phyloP scores from a whole-genome alignment of 306 rosid genomes.

The Quercus rubra region DNA sequence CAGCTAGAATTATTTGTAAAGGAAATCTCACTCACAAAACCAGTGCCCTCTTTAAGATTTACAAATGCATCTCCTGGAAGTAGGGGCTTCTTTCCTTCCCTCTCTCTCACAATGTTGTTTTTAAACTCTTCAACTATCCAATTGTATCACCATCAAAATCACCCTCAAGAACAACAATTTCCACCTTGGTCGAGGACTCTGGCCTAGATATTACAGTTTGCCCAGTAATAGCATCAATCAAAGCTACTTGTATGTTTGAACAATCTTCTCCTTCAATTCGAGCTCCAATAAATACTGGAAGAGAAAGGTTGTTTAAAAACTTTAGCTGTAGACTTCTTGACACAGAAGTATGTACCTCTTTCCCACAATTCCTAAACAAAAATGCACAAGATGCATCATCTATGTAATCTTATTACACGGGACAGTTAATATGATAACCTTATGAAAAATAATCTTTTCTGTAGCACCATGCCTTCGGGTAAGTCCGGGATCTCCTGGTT shows the following conservation, averaged over 20 bases:
- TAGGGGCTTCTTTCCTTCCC: constrained; percentile 93
- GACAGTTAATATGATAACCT: not conserved
- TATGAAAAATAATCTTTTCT: not conserved
- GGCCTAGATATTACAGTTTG: constrained; percentile 59
- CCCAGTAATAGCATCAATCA: constrained; percentile 59
- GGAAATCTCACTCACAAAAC: constrained; percentile 73
- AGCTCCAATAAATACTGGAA: constrained; percentile 92
- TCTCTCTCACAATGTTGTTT: constrained; percentile 81
- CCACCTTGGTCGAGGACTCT: constrained; percentile 85
- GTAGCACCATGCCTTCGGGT: no score
- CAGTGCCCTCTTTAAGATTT: constrained; percentile 76
- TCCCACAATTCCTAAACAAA: constrained; percentile 58
- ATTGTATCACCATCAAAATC: constrained; percentile 81
- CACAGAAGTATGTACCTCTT: constrained; percentile 45
- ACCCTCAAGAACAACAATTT: constrained; percentile 92
- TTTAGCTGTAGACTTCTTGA: constrained; percentile 67
- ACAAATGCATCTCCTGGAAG: constrained; percentile 78
- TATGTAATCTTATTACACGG: not conserved
- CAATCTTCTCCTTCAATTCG: constrained; percentile 91
- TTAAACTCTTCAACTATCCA: constrained; percentile 82
- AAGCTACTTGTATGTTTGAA: constrained; percentile 57
- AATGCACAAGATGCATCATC: constrained; percentile 19
- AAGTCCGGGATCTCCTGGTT: no score
- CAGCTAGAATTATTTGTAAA: constrained; percentile 97
- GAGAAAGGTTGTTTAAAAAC: constrained; percentile 63